Base-by-base conservation (phyloP, 768 basidiomycete species). In the Krasilnikovozyma curviuscula region DNA sequence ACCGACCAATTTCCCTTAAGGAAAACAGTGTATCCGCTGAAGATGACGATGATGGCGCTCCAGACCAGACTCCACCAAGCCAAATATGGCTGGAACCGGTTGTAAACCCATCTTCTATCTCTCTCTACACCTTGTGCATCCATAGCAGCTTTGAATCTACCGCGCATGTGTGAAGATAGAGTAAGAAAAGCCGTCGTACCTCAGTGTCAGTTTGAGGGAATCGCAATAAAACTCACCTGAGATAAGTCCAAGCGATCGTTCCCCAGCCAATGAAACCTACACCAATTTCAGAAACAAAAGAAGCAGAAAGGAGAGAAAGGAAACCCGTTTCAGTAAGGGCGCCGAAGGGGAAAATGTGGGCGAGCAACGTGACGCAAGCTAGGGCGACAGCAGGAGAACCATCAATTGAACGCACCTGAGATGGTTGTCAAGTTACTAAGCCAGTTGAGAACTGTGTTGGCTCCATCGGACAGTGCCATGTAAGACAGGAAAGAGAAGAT, bases 371-470 rank as follows among this genome's bases (percentile, higher is more conserved):
- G 18, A 35, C 10, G 49, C n/a, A n/a, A n/a, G n/a, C n/a, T n/a
- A n/a, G n/a, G n/a, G n/a, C n/a, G n/a, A n/a, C 42, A 44, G 27
- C 43, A 44, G 27, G 37, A 29, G 7, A 9, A 5, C 49, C 49
- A 50, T 19, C 19, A 18, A 29, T 44, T 44, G 42, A 44, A 50
- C 14, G 49, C 29, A 13, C 72, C 75, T n/a, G n/a, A n/a, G 29
- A 77, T 73, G 10, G 79, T 74, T 2, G 72, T 68, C 48, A 55
- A 19, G 46, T 42, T 48, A 14, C 10, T 40, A 19, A 58, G 63
- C 59, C 57, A 76, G 69, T 68, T 68, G 66, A 78, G 78, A 8
- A 81, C 67, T 24, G 67, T 76, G 77, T 82, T 77, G 66, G n/a
- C n/a, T n/a, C n/a, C n/a, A n/a, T n/a, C n/a, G n/a, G n/a, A n/a